Evolutionary conservation across 345 rosid genomes (phyloP).

Genomic region (Cardamine chenopodiifolia): DNA sequence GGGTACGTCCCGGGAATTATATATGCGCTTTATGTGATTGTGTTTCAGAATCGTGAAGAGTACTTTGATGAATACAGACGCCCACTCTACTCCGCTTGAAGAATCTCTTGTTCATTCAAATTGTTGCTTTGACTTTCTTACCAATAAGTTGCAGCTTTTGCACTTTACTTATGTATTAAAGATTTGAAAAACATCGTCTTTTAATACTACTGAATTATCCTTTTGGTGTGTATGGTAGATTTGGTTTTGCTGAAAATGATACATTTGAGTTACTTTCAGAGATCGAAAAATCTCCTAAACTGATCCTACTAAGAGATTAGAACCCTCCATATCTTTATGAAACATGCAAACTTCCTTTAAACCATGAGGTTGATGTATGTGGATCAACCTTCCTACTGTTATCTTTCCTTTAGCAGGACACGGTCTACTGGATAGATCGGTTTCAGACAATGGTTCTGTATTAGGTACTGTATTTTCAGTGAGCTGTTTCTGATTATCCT

Average conservation of each 20-base stretch:
- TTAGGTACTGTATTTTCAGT: background rate
- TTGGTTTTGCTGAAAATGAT: background rate
- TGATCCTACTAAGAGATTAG: background rate
- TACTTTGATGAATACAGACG: constrained; percentile 89
- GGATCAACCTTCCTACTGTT: background rate
- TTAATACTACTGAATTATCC: background rate
- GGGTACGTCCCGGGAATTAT: constrained; percentile 96
- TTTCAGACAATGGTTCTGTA: background rate
- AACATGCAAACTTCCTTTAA: background rate
- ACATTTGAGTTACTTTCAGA: background rate
- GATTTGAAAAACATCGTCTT: background rate
- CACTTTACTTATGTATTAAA: constrained; percentile 20
- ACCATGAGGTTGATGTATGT: background rate
- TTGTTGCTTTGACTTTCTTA: constrained; percentile 1
- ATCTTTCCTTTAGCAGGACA: background rate
- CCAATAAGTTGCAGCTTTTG: constrained; percentile 22
- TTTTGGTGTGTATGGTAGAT: background rate
- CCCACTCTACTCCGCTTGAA: constrained; percentile 57
- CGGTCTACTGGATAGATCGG: background rate
- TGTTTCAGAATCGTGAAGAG: constrained; percentile 78
- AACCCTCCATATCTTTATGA: background rate
- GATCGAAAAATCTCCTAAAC: background rate
- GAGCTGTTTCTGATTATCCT: background rate
- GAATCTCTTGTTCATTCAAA: background rate
- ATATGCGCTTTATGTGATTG: constrained; percentile 84